phyloP scores from a whole-genome alignment of 768 basidiomycete species.

The Kwoniella dejecticola region DNA sequence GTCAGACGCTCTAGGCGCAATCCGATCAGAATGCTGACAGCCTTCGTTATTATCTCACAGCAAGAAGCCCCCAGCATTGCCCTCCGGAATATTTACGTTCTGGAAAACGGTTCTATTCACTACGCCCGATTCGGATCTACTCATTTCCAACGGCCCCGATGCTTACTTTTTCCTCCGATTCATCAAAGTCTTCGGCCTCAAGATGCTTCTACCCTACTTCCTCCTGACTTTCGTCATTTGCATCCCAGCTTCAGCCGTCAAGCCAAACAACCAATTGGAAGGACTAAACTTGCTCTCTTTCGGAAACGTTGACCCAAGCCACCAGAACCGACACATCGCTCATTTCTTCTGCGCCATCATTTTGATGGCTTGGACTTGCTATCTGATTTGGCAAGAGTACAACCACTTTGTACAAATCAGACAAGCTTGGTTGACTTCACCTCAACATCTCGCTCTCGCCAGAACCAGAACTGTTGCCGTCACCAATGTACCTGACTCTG shows the following conservation, averaged over 20 bases:
- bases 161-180: conserved; percentile 55
- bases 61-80: conserved; percentile 46
- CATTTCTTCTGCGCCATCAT: conserved; percentile 53
- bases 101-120: conserved; percentile 46
- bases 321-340: conserved; percentile 48
- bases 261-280: conserved; percentile 37
- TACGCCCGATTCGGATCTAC: conserved; percentile 42
- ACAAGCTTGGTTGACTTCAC: conserved; percentile 53
- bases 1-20: too few relatives aligned
- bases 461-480: conserved; percentile 53
- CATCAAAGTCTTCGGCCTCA: conserved; percentile 53
- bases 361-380: conserved; percentile 53
- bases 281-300: conserved; percentile 55
- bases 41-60: background rate
- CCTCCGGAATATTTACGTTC: conserved; percentile 36
- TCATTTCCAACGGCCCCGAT: conserved; percentile 53
- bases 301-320: conserved; percentile 48
- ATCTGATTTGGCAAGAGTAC: conserved; percentile 53
- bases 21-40: background rate
- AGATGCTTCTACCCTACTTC: conserved; percentile 55
- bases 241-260: conserved; percentile 51
- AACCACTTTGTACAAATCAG: conserved; percentile 52
- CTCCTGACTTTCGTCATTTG: conserved; percentile 51
- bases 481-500: conserved; percentile 49
- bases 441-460: conserved; percentile 50